Base-by-base conservation (phyloP, 2,329 filamentous ascomycete genomes). In the Neospermospora avenae region DNA sequence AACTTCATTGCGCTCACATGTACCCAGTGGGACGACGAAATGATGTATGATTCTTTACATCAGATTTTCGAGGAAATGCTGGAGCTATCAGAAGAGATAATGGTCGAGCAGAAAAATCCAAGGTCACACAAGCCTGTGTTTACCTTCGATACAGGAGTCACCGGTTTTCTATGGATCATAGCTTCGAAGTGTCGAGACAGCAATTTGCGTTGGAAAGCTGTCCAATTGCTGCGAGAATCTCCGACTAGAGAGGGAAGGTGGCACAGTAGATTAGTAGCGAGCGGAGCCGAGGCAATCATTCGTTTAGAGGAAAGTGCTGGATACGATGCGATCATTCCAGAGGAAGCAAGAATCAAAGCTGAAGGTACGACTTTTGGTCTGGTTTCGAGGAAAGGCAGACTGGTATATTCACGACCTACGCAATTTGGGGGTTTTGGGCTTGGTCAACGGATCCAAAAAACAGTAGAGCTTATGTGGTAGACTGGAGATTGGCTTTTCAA, bases 171-270 rank as follows among this genome's bases (percentile, higher is more conserved):
- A n/a, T 58, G 28, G 14, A 14, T 55, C 28, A 55, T 58, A 24
- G 49, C 54, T 14, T 39, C 45, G 4, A 61, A 51, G 35, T 61
- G 59, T 31, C 49, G 48, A 10, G 59, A 54, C 22, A 58, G 49
- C 24, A 13, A 22, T 4, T 22, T 44, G 11, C 34, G 59, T 35
- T 41, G 55, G 20, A 44, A 44, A n/a, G 59, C 54, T n/a, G 45
- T 61, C 6, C 28, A 16, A 1, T 24, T 58, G 28, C 34, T 55
- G 14, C 24, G 28, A 34, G n/a, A 45, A 7, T 37, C 34, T 13
- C 59, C 59, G 14, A 58, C 49, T 20, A 54, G 59, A 46, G 59
- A 61, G 28, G 49, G 55, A 7, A 31, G 57, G 25, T 61, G 49
- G 55, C 49, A 58, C 28, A 61, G 55, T 54, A 37, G 49, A 10